phyloP scores from a whole-genome alignment of 2,329 filamentous ascomycete species.

The Kalaharituber pfeilii region DNA sequence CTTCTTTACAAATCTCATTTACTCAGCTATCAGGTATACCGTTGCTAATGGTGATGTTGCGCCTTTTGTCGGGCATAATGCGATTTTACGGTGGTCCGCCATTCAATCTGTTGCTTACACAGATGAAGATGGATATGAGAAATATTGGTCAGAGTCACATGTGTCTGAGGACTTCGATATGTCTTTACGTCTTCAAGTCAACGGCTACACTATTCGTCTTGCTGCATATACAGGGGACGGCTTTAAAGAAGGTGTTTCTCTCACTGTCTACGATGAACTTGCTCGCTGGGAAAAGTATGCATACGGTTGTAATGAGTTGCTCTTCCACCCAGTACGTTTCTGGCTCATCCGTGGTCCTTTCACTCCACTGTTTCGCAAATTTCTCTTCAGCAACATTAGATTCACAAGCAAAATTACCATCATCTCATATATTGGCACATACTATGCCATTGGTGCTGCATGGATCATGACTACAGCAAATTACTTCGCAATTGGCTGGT shows the following conservation, averaged over 20 bases:
- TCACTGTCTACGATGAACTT: conserved; percentile 71
- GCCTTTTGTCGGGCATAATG: conserved; percentile 68
- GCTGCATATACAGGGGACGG: conserved; percentile 57
- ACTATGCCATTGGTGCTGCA: conserved; percentile 60
- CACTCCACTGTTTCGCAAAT: conserved; percentile 58
- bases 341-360: conserved; percentile 61
- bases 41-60: conserved; percentile 61
- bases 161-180: conserved; percentile 72
- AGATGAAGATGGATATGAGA: conserved; percentile 54
- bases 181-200: conserved; percentile 57
- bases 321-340: conserved; percentile 59
- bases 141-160: conserved; percentile 66
- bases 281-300: conserved; percentile 78
- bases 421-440: conserved; percentile 60
- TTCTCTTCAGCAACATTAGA: conserved; percentile 55
- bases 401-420: conserved; percentile 61
- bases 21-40: conserved; percentile 60
- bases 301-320: conserved; percentile 64
- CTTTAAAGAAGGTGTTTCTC: conserved; percentile 67
- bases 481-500: conserved; percentile 62
- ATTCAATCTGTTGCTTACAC: conserved; percentile 55
- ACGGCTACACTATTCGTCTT: conserved; percentile 54
- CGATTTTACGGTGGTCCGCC: conserved; percentile 56
- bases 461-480: conserved; percentile 58
- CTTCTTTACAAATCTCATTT: conserved; percentile 58